Percentiles rank a stretch among this genome's conserved stretches.
Conservation (phyloP, 495 filamentous ascomycete species). For the Penicillium macrosclerotiorum region DNA sequence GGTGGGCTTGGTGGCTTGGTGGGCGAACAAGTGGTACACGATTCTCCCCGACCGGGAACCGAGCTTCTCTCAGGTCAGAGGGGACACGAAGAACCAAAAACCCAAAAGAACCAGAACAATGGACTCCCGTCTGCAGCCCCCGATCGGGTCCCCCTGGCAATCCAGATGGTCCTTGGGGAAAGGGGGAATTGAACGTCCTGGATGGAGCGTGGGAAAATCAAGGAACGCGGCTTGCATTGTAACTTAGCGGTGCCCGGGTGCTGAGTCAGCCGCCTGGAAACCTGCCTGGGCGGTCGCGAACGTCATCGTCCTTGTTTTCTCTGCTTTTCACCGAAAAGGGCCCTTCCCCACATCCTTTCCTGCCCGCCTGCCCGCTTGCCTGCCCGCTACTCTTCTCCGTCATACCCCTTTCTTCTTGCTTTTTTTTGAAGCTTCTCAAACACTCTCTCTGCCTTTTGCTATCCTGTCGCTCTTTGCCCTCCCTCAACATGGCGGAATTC, state of each 20-base stretch:
- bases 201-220: too few species aligned
- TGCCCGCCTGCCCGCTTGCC: slow-evolving; percentile 7
- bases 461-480: slow-evolving; percentile 1
- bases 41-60: too few species aligned
- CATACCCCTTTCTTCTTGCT: slow-evolving; percentile 14
- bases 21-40: too few species aligned
- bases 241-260: not conserved
- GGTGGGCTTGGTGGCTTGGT: too few species aligned
- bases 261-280: slow-evolving; percentile 26
- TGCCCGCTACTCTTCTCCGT: slow-evolving; percentile 13
- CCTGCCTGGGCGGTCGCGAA: slow-evolving; percentile 27
- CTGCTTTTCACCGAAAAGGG: slow-evolving; percentile 25
- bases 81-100: too few species aligned
- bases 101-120: too few species aligned
- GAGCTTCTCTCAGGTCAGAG: too few species aligned
- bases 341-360: slow-evolving; percentile 38
- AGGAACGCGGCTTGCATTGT: too few species aligned
- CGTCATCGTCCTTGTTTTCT: slow-evolving; percentile 43
- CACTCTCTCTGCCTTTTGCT: not conserved
- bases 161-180: too few species aligned
- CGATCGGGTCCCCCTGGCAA: too few species aligned
- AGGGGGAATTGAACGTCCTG: too few species aligned
- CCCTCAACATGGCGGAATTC: slow-evolving; percentile 84
- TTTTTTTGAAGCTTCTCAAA: not conserved
- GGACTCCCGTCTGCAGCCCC: too few species aligned